Percentiles rank a stretch among this genome's conserved stretches.
These are phyloP conservation scores for Cunninghamia lanceolata DNA, from an alignment of 75 land plant species.

Conservation along the genomic window DNA sequence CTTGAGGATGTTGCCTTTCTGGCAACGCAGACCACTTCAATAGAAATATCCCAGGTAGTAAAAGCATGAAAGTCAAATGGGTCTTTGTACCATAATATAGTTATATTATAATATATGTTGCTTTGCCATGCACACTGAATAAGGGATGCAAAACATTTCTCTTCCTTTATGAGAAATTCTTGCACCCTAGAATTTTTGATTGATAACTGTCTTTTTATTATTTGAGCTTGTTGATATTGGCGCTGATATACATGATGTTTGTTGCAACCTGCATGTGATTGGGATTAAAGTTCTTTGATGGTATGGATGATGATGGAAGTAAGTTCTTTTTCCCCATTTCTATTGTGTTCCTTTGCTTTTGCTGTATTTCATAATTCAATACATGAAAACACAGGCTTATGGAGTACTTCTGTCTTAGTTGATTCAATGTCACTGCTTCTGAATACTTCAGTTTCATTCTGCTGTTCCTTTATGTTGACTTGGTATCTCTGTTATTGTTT, in stretches of 20 bases:
- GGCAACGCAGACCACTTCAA: slow-evolving; percentile 37
- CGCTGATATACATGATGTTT: neutral
- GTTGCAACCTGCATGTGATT: slow-evolving; percentile 6
- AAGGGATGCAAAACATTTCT: neutral
- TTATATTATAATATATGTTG: neutral
- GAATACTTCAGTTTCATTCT: neutral
- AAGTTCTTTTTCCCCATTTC: slow-evolving; percentile 25
- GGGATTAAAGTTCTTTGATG: slow-evolving; percentile 55
- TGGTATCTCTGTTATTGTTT: neutral
- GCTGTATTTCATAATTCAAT: neutral
- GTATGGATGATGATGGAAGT: slow-evolving; percentile 84
- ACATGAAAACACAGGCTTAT: neutral
- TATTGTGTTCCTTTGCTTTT: neutral
- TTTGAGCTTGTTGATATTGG: neutral
- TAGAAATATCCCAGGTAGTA: slow-evolving; percentile 65
- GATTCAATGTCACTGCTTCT: neutral
- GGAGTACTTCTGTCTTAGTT: neutral
- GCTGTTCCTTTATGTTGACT: neutral
- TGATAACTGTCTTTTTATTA: neutral
- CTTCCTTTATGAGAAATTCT: neutral
- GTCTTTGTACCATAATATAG: neutral
- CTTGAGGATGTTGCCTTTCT: slow-evolving; percentile 69
- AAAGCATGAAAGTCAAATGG: neutral
- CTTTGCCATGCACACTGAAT: neutral
- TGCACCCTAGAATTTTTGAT: neutral